These are phyloP conservation scores for Dissoconium aciculare DNA, from an alignment of 2,329 filamentous ascomycete genomes.

Conservation along the genomic window DNA sequence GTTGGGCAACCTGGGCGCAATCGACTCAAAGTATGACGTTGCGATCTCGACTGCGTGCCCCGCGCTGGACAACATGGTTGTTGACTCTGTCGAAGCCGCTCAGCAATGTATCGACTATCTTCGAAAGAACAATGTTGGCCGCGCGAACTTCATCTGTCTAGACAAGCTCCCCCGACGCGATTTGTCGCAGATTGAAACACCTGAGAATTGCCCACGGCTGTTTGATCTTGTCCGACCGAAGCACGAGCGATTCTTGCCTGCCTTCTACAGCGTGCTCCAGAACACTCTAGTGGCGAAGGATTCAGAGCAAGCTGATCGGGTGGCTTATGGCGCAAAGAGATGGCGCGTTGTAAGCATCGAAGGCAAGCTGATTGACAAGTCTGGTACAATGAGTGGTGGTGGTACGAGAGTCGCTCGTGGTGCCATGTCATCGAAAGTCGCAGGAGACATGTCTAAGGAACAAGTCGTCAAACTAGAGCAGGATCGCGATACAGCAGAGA, in stretches of 20 bases:
- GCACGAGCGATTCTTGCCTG: constrained; percentile 70
- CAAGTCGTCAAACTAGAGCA: constrained; percentile 75
- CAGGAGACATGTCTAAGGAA: constrained; percentile 74
- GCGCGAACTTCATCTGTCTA: constrained; percentile 92
- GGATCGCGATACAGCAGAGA: constrained; percentile 72
- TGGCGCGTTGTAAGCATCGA: constrained; percentile 95
- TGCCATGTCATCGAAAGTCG: constrained; percentile 90
- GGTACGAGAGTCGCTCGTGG: constrained; percentile 81
- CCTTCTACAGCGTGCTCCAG: constrained; percentile 90
- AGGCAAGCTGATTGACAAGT: constrained; percentile 92
- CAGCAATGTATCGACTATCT: constrained; percentile 98
- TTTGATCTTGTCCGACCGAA: constrained; percentile 89
- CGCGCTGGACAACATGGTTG: constrained; percentile 86
- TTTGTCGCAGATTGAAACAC: constrained; percentile 66
- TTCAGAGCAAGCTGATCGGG: constrained; percentile 88
- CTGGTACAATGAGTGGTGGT: constrained; percentile 96
- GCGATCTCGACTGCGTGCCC: constrained; percentile 96
- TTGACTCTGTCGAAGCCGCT: constrained; percentile 86
- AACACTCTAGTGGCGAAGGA: constrained; percentile 90
- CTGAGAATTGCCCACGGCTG: constrained; percentile 78
- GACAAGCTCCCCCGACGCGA: constrained; percentile 72
- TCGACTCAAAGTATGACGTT: constrained; percentile 86
- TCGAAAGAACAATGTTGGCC: constrained; percentile 89
- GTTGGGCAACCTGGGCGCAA: constrained; percentile 83
- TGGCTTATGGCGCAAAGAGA: constrained; percentile 81